These are phyloP conservation scores for Atalantia buxifolia DNA, from an alignment of 345 rosid species.

Conservation along the genomic window DNA sequence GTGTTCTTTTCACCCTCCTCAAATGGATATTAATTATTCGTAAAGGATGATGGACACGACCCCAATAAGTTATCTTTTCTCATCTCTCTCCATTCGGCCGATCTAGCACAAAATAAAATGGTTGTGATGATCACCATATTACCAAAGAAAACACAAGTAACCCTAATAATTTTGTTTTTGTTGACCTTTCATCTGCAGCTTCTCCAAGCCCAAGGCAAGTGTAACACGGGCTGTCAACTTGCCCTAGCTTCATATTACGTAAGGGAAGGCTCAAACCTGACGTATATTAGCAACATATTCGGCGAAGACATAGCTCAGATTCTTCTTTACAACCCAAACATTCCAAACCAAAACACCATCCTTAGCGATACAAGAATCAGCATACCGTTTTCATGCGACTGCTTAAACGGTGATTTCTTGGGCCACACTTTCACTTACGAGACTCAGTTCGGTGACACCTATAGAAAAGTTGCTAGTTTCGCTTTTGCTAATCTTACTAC, in stretches of 20 bases:
- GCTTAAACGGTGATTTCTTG: slow-evolving; percentile 44
- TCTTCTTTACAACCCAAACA: slow-evolving; percentile 29
- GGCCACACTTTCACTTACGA: slow-evolving; percentile 46
- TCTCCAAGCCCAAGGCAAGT: slow-evolving; percentile 26
- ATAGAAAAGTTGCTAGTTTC: slow-evolving; percentile 17
- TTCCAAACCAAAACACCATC: slow-evolving; percentile 23
- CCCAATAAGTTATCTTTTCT: background rate
- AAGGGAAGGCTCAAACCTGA: slow-evolving; percentile 36
- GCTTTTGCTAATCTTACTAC: slow-evolving; percentile 42
- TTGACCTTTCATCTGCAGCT: background rate
- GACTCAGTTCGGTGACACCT: slow-evolving; percentile 30
- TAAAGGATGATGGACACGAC: background rate
- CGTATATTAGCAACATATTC: slow-evolving; percentile 37
- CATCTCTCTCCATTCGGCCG: background rate
- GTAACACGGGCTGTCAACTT: slow-evolving; percentile 37
- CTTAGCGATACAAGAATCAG: slow-evolving; percentile 18
- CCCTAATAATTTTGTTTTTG: background rate
- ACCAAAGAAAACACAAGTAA: background rate
- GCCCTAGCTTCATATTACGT: slow-evolving; percentile 44
- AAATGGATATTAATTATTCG: background rate
- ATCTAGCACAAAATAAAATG: background rate
- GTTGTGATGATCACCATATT: background rate
- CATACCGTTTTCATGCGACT: slow-evolving; percentile 44
- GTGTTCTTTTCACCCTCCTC: background rate
- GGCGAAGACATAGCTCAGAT: slow-evolving; percentile 16